A percentile compares a stretch with the other conserved stretches of the same genome.
Evolutionary conservation across 805 yeast species (phyloP).

Genomic region (Nakazawaea siamensis): DNA sequence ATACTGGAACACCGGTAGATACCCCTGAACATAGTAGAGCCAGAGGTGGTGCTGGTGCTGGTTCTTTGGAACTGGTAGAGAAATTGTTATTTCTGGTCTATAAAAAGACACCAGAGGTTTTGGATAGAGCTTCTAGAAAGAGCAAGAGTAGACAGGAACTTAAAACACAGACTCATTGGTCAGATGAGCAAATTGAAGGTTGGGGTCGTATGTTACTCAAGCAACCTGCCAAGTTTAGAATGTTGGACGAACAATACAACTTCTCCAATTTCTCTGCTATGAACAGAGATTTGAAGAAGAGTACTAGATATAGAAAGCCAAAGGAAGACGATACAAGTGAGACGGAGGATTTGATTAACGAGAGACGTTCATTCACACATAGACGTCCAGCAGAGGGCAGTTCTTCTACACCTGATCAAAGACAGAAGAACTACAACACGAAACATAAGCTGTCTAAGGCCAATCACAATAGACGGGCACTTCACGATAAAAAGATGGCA

Average conservation of each 20-base stretch:
- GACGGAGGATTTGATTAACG: slow-evolving; percentile 8
- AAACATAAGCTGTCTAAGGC: slow-evolving; percentile 48
- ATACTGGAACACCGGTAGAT: slow-evolving; percentile 19
- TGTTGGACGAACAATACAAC: slow-evolving; percentile 56
- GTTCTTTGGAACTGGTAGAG: slow-evolving; percentile 38
- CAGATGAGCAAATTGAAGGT: slow-evolving; percentile 89
- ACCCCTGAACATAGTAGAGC: slow-evolving; percentile 6
- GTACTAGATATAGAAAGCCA: slow-evolving; percentile 15
- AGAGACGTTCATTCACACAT: not conserved
- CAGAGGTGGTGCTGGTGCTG: slow-evolving; percentile 12
- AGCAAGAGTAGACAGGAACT: slow-evolving; percentile 42
- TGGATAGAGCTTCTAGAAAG: slow-evolving; percentile 43
- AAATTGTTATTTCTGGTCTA: slow-evolving; percentile 46
- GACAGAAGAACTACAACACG: slow-evolving; percentile 36
- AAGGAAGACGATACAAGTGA: slow-evolving; percentile 10
- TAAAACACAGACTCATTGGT: slow-evolving; percentile 52
- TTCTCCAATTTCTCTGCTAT: slow-evolving; percentile 19
- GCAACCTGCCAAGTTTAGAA: slow-evolving; percentile 52
- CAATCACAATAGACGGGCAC: slow-evolving; percentile 59
- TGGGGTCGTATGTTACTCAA: slow-evolving; percentile 76
- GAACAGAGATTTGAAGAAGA: slow-evolving; percentile 14
- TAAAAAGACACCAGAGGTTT: slow-evolving; percentile 39
- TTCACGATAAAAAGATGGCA: slow-evolving; percentile 48
- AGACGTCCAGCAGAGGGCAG: not conserved
- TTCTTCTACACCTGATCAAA: slow-evolving; percentile 16